Evolutionary conservation across 768 basidiomycete genomes (phyloP), one percentile per base, ranked within the genome.

Genomic region (Hericium rajendrae): DNA sequence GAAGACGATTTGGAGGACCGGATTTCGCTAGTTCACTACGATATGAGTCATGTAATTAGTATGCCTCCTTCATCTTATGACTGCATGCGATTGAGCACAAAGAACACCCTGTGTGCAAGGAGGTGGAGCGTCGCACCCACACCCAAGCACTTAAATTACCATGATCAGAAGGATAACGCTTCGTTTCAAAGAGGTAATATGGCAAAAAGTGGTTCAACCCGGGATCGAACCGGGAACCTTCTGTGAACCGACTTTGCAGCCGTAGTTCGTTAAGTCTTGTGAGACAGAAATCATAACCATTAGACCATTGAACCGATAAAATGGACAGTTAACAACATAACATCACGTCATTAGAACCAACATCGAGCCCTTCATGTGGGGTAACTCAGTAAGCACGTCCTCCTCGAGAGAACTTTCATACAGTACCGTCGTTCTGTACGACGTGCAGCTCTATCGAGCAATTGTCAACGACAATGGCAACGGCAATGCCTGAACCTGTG

Each of bases 211-310:
- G 72, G 68, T 63, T 73, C 74, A 74, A 61, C 72, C 71, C 71
- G 73, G 72, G 73, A 73, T 73, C 73, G 72, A 73, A 73, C 72
- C 73, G 71, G 71, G 72, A 74, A 73, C 72, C 72, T 75, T 73
- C 73, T 75, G 74, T 75, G 74, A 53, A 28, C 58, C 40, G 1
- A 11, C 53, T 40, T 51, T 28, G 2, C 26, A 26, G 26, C 26
- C 26, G 3, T 26, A 26, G 26, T 26, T 3, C 26, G 26, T 26
- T 26, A 0, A 26, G 26, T 26, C 26, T 26, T 72, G 72, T 75
- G 72, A 73, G 72, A 75, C 72, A 75, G 74, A 73, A 74, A 73
- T 73, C 72, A 73, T 73, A 75, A 73, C 72, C 72, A 75, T 73
- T 73, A 73, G 72, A 73, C 72, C 72, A 73, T 61, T 73, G 73